Percentiles rank a stretch among this genome's conserved stretches.
Conservation (phyloP, 2,329 filamentous ascomycete genomes). For the Phialophora tarda region DNA sequence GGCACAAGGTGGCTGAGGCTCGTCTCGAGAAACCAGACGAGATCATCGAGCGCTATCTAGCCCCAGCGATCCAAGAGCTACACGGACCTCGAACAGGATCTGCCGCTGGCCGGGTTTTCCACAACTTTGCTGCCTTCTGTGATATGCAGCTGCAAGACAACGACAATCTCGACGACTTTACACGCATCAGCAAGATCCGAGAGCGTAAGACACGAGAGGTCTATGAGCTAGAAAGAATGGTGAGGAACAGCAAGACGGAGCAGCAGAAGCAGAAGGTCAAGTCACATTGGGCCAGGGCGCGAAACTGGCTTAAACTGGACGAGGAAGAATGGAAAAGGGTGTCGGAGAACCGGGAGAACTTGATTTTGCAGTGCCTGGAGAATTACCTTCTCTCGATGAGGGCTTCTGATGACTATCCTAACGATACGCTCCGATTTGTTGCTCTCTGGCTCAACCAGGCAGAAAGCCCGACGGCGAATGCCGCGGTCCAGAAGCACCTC, state of each 20-base stretch:
- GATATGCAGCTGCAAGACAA: slow-evolving; percentile 90
- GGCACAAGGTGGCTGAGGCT: slow-evolving; percentile 86
- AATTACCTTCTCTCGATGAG: slow-evolving; percentile 87
- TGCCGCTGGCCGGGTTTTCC: slow-evolving; percentile 86
- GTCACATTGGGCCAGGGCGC: slow-evolving; percentile 71
- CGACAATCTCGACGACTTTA: slow-evolving; percentile 82
- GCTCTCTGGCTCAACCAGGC: slow-evolving; percentile 92
- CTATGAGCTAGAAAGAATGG: slow-evolving; percentile 69
- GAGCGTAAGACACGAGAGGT: slow-evolving; percentile 83
- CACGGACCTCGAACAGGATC: slow-evolving; percentile 69
- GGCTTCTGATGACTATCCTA: slow-evolving; percentile 86
- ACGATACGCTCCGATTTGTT: slow-evolving; percentile 88
- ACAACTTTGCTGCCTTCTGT: slow-evolving; percentile 94
- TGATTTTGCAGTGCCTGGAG: slow-evolving; percentile 85
- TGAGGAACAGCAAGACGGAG: slow-evolving; percentile 46
- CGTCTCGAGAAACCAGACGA: slow-evolving; percentile 87
- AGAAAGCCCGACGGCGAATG: slow-evolving; percentile 75
- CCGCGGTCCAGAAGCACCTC: slow-evolving; percentile 73
- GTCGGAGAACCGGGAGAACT: slow-evolving; percentile 75
- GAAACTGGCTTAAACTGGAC: slow-evolving; percentile 88
- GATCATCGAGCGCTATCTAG: slow-evolving; percentile 85
- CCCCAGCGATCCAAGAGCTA: slow-evolving; percentile 81
- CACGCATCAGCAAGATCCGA: slow-evolving; percentile 76
- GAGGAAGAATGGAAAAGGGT: slow-evolving; percentile 83
- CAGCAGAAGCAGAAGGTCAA: slow-evolving; percentile 63